Evolutionary conservation across 78 protist genomes (phyloP).

Genomic region (Dictyostelium brefeldianum): DNA sequence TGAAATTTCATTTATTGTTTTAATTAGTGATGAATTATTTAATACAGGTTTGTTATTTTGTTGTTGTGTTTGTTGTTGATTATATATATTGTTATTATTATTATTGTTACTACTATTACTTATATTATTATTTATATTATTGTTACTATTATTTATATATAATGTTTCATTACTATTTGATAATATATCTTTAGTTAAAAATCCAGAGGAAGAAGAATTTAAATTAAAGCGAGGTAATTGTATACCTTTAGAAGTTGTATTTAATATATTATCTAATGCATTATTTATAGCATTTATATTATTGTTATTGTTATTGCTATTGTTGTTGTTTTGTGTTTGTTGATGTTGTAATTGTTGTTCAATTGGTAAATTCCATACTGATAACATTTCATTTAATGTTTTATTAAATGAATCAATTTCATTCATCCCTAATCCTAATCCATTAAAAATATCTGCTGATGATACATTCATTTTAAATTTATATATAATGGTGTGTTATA

Average conservation of each 20-base stretch:
- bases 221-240: constrained; percentile 20
- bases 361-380: constrained; percentile 30
- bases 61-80: neutral
- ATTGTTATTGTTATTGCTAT: neutral
- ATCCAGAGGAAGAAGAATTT: neutral
- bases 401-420: constrained; percentile 75
- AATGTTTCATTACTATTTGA: neutral
- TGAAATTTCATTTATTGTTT: constrained; percentile 41
- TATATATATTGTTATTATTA: constrained; percentile 5
- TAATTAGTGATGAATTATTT: constrained; percentile 2
- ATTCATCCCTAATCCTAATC: constrained; percentile 21
- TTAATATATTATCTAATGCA: constrained; percentile 16
- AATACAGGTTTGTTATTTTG: constrained; percentile 19
- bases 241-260: neutral
- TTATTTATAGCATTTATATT: neutral
- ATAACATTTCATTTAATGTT: constrained; percentile 72
- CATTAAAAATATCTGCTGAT: constrained; percentile 42
- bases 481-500: neutral
- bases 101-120: neutral
- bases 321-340: constrained; percentile 5
- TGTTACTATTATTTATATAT: neutral
- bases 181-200: neutral
- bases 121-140: constrained; percentile 16
- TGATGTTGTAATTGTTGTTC: constrained; percentile 18
- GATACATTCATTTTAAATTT: constrained; percentile 21